These are phyloP conservation scores for Cytospora paraplurivora DNA, from an alignment of 2,329 filamentous ascomycete genomes.

Conservation along the genomic window DNA sequence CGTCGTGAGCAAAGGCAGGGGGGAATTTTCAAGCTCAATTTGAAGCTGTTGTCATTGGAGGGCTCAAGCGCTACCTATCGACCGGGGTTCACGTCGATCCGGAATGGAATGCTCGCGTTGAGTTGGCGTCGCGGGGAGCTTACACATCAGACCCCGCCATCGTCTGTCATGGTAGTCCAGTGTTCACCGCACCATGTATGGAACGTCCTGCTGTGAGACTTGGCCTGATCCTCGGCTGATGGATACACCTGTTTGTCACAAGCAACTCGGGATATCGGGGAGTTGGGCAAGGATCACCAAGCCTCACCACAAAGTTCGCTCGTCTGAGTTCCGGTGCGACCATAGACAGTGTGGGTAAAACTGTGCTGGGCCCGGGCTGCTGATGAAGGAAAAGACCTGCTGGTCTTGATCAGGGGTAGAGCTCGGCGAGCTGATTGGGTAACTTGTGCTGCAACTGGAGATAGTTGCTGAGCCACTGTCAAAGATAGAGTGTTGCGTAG, in stretches of 20 bases:
- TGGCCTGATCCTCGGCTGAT: background rate
- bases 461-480: background rate
- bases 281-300: background rate
- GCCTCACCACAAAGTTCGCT: slow-evolving; percentile 18
- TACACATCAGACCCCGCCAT: slow-evolving; percentile 7
- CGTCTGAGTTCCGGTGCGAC: slow-evolving; percentile 7
- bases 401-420: slow-evolving; percentile 3
- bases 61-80: slow-evolving; percentile 13
- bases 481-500: background rate
- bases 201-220: background rate
- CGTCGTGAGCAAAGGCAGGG: background rate
- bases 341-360: slow-evolving; percentile 13
- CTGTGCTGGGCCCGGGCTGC: slow-evolving; percentile 8
- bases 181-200: background rate
- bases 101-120: slow-evolving; percentile 19
- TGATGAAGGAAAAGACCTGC: slow-evolving; percentile 10
- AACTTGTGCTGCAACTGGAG: background rate
- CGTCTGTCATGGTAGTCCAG: background rate
- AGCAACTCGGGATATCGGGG: background rate
- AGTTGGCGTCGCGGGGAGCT: slow-evolving; percentile 24
- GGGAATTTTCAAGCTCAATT: slow-evolving; percentile 3
- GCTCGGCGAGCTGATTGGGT: slow-evolving; percentile 11
- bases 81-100: slow-evolving; percentile 26
- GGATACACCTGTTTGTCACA: background rate
- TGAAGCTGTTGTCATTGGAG: slow-evolving; percentile 9